Conservation (phyloP, 257 asterid species). For the Solanum pinnatisectum region DNA sequence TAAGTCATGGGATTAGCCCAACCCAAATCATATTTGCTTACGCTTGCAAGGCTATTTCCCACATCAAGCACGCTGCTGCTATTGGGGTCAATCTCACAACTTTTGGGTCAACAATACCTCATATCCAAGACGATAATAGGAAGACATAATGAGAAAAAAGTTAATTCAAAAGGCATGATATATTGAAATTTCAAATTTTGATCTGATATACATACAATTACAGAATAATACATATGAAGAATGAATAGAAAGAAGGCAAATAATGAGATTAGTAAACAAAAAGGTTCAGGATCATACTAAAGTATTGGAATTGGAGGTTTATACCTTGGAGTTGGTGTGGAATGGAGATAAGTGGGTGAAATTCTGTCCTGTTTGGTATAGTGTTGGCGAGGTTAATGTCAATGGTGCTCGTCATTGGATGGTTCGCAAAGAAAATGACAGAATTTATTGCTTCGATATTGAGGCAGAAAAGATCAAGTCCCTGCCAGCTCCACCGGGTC, state of each 20-base stretch:
- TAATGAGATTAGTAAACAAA: background rate
- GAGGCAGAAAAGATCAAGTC: background rate
- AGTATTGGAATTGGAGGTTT: background rate
- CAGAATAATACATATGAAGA: background rate
- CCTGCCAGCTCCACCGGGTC: background rate
- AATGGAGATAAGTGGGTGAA: background rate
- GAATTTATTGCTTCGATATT: background rate
- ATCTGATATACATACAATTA: background rate
- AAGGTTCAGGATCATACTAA: background rate
- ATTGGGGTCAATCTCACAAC: conserved; percentile 3
- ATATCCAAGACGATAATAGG: background rate
- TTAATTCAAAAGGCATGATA: background rate
- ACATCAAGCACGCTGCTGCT: background rate
- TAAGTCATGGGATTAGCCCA: background rate
- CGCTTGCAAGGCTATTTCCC: conserved; percentile 1
- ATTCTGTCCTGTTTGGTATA: background rate
- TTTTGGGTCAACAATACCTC: background rate
- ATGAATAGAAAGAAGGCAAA: background rate
- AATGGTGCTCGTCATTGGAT: background rate
- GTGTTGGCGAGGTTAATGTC: background rate
- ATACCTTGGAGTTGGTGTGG: background rate
- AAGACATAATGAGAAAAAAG: background rate
- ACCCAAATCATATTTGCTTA: background rate
- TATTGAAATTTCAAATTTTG: background rate
- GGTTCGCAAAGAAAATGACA: background rate